Evolutionary conservation across 371 early-diverging fungal genomes (phyloP), one percentile per base, ranked within the genome.

Genomic region (Sanchytrium tribonematis): DNA sequence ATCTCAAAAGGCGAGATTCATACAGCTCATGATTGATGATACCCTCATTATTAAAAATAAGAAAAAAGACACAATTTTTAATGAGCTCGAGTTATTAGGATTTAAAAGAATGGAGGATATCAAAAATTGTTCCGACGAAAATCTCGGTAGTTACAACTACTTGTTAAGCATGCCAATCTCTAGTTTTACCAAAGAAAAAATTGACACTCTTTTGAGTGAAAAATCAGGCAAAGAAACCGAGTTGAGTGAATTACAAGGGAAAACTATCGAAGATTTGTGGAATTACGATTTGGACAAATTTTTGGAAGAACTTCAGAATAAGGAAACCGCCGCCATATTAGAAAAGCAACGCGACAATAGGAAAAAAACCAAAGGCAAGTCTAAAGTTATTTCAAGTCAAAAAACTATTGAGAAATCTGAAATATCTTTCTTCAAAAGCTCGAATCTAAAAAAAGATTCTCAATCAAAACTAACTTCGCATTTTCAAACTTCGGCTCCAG

Each of bases 1-100:
- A 1, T 88, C 91, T 71, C 96, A 97, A 80, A 88, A 87, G 74
- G 91, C 89, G 2, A 82, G 91, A 5, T 99, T 99, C 74, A 90
- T 98, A 30, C 76, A 82, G 31, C 91, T 91, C 78, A 90, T 99
- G 31, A 88, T 96, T 48, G 75, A 85, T 22, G 89, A 86, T 27
- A 83, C 83, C 69, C 78, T 99, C 1, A 75, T 82, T 1, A 88
- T 98, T 65, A 82, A 86, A 69, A 95, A 96, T 73, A 86, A 91
- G 70, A 90, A 88, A 77, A 85, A 84, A 72, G 78, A 75, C 1
- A 89, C 89, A 0, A 78, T 99, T 16, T 72, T 90, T 29, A 77
- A 78, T 1, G 94, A 95, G 66, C 80, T 99, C 77, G 79, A 80
- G 31, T 73, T 76, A n/a, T 80, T 83, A 69, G 83, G 82, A 5